Base-by-base conservation (phyloP, 1,284 basidiomycete genomes). In the Hypsizygus ulmarius region DNA sequence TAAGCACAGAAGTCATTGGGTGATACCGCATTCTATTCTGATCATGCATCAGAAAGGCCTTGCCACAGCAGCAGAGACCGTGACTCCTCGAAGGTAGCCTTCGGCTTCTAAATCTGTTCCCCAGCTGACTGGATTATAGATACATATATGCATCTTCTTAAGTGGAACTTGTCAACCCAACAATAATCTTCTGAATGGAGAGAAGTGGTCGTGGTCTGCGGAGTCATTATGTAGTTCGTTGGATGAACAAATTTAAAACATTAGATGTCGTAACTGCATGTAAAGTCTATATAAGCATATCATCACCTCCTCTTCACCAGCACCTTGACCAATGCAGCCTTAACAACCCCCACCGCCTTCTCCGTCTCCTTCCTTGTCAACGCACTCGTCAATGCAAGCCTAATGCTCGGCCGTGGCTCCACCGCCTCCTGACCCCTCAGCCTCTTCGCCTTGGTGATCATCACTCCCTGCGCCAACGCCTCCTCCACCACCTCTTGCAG, bases 401-500 rank as follows among this genome's bases (percentile, higher is more conserved):
- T 80, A 55, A 99, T 84, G 61, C 87, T 90, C n/a, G 96, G 93
- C 41, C 86, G 76, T 9, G 82, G 77, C 62, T 94, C 90, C n/a
- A 81, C 72, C 51, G 81, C 70, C 73, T 97, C 94, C 67, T 95
- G 92, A 1, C 84, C 84, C 49, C 81, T 79, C 51, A 96, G 68
- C 42, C 90, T 71, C 71, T 90, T 89, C 39, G 91, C 87, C 14
- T 89, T 78, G 1, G 90, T 93, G 55, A 95, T 70, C 59, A 96
- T 72, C 42, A 97, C 85, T 21, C 90, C 91, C 57, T 90, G 86
- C 1, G 71, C 69, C 39, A 91, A 67, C 0, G 78, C 75, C 62
- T 95, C 91, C 49, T 96, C 93, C 8, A 95, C 91, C 18, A 97
- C 80, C 43, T 93, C 90, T 67, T 97, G 93, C 55, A 97, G 63